Conservation (phyloP, 2,329 filamentous ascomycete genomes). For the Paraconiothyrium brasiliense region DNA sequence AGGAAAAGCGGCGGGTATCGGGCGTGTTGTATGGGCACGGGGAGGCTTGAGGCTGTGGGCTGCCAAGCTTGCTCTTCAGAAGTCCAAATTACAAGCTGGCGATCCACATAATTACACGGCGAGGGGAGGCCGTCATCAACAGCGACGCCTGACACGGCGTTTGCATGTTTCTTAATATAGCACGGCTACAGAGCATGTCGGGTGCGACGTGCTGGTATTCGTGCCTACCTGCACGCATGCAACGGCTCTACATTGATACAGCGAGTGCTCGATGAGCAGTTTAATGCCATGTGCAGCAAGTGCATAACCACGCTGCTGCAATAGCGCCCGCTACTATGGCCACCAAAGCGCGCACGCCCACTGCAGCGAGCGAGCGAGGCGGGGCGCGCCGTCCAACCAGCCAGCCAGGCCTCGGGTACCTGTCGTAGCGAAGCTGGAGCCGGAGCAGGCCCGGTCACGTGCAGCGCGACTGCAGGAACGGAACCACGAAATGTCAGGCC, state of each 20-base stretch:
- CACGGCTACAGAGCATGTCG: no score
- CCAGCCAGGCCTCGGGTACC: no score
- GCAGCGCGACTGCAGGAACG: neutral
- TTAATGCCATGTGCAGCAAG: no score
- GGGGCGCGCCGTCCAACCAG: neutral
- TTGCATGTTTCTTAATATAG: neutral
- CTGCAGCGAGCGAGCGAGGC: neutral
- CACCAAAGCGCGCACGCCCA: no score
- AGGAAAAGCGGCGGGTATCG: constrained; percentile 13
- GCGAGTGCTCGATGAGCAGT: no score
- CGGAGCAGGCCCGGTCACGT: neutral
- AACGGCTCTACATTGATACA: no score
- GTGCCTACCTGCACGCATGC: no score
- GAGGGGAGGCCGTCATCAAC: constrained; percentile 3
- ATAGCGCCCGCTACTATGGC: neutral
- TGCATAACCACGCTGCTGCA: neutral
- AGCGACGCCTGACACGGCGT: neutral
- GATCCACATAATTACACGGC: constrained; percentile 1
- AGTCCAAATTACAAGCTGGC: constrained; percentile 12
- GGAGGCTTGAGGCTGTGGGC: constrained; percentile 7
- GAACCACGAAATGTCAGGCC: neutral
- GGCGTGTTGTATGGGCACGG: constrained; percentile 10
- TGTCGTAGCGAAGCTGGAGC: no score
- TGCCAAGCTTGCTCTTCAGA: constrained; percentile 5
- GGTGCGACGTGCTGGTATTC: no score